Evolutionary conservation across 2,329 filamentous ascomycete species (phyloP).

Genomic region (Penicillium hordei): DNA sequence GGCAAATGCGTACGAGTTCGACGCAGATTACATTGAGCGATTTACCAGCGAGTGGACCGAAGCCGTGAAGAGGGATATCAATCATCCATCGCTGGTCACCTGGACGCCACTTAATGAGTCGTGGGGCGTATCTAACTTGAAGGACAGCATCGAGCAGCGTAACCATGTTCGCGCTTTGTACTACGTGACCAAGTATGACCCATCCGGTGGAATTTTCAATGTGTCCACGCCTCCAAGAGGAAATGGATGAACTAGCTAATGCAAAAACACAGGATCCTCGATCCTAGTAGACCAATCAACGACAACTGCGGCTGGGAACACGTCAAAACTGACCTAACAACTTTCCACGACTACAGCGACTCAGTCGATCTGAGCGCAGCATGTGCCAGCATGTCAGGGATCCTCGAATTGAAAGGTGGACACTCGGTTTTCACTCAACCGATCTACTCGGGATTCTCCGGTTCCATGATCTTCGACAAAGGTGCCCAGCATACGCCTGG

Average conservation of each 20-base stretch:
- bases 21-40: constrained; percentile 56
- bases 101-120: constrained; percentile 67
- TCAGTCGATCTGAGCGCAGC: constrained; percentile 56
- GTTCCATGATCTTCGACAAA: constrained; percentile 40
- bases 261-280: constrained; percentile 48
- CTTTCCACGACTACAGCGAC: constrained; percentile 68
- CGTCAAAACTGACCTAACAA: constrained; percentile 62
- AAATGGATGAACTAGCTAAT: neutral
- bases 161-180: constrained; percentile 65
- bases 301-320: constrained; percentile 74
- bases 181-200: constrained; percentile 59
- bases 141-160: constrained; percentile 57
- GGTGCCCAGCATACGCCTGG: constrained; percentile 54
- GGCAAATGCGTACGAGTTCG: constrained; percentile 65
- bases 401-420: constrained; percentile 55
- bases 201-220: neutral
- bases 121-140: constrained; percentile 64
- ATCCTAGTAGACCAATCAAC: constrained; percentile 64
- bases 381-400: constrained; percentile 53
- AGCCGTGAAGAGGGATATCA: constrained; percentile 63
- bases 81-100: constrained; percentile 62
- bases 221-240: too few species aligned
- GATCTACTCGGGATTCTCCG: constrained; percentile 38
- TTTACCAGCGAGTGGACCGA: constrained; percentile 67
- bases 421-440: constrained; percentile 57